Evolutionary conservation across 495 filamentous ascomycete species (phyloP).

Genomic region (Daldinia caldariorum): DNA sequence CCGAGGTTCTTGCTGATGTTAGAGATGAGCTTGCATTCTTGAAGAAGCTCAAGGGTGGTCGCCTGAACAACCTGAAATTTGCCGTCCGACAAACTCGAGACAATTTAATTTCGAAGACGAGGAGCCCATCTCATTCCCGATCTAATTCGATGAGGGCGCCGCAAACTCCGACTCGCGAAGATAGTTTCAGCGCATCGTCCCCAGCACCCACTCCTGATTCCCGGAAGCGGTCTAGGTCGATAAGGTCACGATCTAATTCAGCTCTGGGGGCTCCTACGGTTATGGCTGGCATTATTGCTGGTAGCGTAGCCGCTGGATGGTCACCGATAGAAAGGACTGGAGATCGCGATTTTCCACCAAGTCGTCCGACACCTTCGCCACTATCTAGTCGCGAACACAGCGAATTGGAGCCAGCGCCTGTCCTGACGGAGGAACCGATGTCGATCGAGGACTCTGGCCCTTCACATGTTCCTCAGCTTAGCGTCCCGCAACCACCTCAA

Average conservation of each 20-base stretch:
- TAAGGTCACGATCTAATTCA: slow-evolving; percentile 86
- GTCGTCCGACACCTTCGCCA: slow-evolving; percentile 44
- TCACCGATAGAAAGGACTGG: slow-evolving; percentile 75
- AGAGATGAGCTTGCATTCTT: slow-evolving; percentile 85
- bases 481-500: slow-evolving; percentile 54
- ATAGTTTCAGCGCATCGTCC: slow-evolving; percentile 60
- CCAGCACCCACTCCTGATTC: slow-evolving; percentile 75
- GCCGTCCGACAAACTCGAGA: slow-evolving; percentile 82
- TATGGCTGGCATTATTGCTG: slow-evolving; percentile 88
- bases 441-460: slow-evolving; percentile 45
- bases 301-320: slow-evolving; percentile 84
- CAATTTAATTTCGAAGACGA: slow-evolving; percentile 73
- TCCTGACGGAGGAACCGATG: slow-evolving; percentile 53
- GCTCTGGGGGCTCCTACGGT: slow-evolving; percentile 84
- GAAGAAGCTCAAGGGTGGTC: slow-evolving; percentile 90
- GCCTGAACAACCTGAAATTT: slow-evolving; percentile 86
- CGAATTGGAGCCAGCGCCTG: slow-evolving; percentile 34
- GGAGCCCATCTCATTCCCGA: slow-evolving; percentile 78
- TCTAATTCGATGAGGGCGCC: slow-evolving; percentile 69
- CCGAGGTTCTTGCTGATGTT: slow-evolving; percentile 77
- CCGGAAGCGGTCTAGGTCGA: slow-evolving; percentile 70
- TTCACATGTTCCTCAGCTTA: slow-evolving; percentile 54
- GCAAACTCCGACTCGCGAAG: slow-evolving; percentile 72
- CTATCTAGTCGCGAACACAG: slow-evolving; percentile 41
- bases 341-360: slow-evolving; percentile 43